These are phyloP conservation scores for Cyclocybe aegerita DNA, from an alignment of 768 basidiomycete species.

Conservation along the genomic window DNA sequence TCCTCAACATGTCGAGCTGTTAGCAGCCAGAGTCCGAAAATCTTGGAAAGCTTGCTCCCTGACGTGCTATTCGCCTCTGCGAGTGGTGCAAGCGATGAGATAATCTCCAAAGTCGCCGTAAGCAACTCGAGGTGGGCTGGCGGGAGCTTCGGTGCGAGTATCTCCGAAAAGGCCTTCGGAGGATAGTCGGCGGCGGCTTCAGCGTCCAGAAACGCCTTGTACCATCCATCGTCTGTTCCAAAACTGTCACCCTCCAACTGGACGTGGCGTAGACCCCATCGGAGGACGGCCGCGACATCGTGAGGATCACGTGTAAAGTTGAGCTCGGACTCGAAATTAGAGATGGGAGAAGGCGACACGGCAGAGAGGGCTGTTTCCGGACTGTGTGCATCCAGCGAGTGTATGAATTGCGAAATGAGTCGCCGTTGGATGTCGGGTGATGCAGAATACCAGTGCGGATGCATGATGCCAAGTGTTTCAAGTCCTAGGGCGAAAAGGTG, in stretches of 20 bases:
- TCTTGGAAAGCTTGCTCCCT: slow-evolving; percentile 74
- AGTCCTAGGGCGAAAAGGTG: slow-evolving; percentile 48
- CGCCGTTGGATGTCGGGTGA: slow-evolving; percentile 65
- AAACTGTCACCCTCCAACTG: slow-evolving; percentile 59
- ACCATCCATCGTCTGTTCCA: slow-evolving; percentile 68
- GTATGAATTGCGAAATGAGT: slow-evolving; percentile 72
- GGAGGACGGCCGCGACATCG: slow-evolving; percentile 76
- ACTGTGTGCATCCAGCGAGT: slow-evolving; percentile 52
- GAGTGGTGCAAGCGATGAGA: slow-evolving; percentile 71
- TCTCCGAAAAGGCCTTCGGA: slow-evolving; percentile 58
- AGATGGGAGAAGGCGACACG: slow-evolving; percentile 36
- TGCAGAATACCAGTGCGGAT: slow-evolving; percentile 80
- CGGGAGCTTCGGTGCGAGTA: slow-evolving; percentile 61
- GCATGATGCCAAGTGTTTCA: slow-evolving; percentile 82
- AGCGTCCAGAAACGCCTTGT: slow-evolving; percentile 55
- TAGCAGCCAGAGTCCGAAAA: slow-evolving; percentile 74
- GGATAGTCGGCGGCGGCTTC: slow-evolving; percentile 66
- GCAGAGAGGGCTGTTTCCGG: slow-evolving; percentile 51
- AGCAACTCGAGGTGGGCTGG: slow-evolving; percentile 58
- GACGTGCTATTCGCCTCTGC: slow-evolving; percentile 72
- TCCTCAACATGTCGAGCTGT: slow-evolving; percentile 43
- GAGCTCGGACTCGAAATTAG: slow-evolving; percentile 66
- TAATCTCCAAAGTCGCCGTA: slow-evolving; percentile 53
- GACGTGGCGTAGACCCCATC: slow-evolving; percentile 80
- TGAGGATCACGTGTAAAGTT: slow-evolving; percentile 66